Base-by-base conservation (phyloP, 2,329 filamentous ascomycete genomes). In the Erysiphe neolycopersici region DNA sequence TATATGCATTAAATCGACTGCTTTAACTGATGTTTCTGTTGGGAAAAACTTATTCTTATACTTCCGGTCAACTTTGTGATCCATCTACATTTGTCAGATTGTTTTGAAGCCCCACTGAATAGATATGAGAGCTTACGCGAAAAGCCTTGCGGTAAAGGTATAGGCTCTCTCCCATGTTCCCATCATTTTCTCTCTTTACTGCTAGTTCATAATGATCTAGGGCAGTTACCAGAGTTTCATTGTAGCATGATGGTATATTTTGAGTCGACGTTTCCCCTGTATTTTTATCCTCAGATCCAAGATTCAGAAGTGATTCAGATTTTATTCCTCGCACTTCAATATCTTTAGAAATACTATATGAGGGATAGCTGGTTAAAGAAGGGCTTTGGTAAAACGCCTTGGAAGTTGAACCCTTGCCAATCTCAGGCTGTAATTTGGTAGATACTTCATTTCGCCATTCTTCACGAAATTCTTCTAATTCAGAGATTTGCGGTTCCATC, bases 31-130 rank as follows among this genome's bases (percentile, higher is more conserved):
- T 26, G 4, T 26, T 26, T 26, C 22, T 26, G 71, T 65, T 22
- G 85, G 79, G 54, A 89, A 94, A 61, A 95, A 76, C 62, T 95
- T 95, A 54, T 82, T 78, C 53, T 81, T 80, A 63, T 94, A 98
- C 45, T 71, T 67, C 53, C 81, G 73, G 58, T 98, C 84, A 43
- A 98, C 87, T 13, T 67, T 65, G 45, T 76, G 68, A 57, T 95
- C 89, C 60, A 98, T 71, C 78, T 87, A 51, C 9, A 8, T 45
- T 44, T 36, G 17, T 31, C 14, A 16, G 42, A 26, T 42, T 30
- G 10, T 5, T 31, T 31, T 22, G 30, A 43, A 5, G 18, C n/a
- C 1, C 29, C 12, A 32, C 1, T 41, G 22, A 18, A 10, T 30
- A 29, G 17, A 41, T 29, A 29, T 17, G 18, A 29, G 8, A 14